Percentiles rank a stretch among this genome's conserved stretches.
Conservation (phyloP, 345 rosid species). For the Pistacia integerrima region DNA sequence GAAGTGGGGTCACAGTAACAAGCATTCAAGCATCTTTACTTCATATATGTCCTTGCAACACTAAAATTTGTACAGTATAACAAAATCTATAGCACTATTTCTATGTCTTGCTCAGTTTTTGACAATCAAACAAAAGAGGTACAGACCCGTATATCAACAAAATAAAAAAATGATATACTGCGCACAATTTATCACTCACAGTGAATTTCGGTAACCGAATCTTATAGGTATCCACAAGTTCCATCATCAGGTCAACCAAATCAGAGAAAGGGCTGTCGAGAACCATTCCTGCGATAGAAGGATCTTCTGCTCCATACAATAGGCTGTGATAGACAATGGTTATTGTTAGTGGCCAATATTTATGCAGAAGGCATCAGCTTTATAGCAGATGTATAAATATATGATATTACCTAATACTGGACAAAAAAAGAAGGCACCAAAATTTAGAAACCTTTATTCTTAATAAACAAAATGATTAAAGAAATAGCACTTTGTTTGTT, state of each 20-base stretch:
- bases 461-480: neutral
- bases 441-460: neutral
- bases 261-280: constrained; percentile 91
- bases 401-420: neutral
- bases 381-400: neutral
- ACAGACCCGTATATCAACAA: neutral
- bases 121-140: neutral
- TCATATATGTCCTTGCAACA: neutral
- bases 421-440: neutral
- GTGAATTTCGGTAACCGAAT: constrained; percentile 85
- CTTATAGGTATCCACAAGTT: constrained; percentile 83
- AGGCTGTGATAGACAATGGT: constrained; percentile 50
- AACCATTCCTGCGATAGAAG: constrained; percentile 95
- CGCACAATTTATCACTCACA: constrained; percentile 45
- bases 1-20: neutral
- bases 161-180: neutral
- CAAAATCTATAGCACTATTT: neutral
- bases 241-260: constrained; percentile 95
- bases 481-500: neutral
- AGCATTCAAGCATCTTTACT: neutral
- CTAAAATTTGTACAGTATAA: neutral
- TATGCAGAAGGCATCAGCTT: constrained; percentile 6
- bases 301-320: constrained; percentile 93
- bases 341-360: constrained; percentile 17
- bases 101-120: neutral